phyloP scores from a whole-genome alignment of 2,329 filamentous ascomycete species.

The Bipolaris zeicola region DNA sequence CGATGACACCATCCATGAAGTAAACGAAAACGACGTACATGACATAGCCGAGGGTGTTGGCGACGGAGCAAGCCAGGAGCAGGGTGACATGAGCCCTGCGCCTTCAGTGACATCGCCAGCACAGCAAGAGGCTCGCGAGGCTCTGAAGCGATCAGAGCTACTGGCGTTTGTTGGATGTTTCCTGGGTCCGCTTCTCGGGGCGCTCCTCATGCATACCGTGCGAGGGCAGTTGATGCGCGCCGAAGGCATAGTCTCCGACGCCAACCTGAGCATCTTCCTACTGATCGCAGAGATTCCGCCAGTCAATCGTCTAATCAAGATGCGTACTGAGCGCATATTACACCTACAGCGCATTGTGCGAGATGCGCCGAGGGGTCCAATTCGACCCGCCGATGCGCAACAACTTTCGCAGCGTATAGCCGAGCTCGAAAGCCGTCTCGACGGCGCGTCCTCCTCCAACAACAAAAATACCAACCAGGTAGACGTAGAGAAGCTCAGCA shows the following conservation, averaged over 20 bases:
- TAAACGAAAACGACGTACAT: constrained; percentile 33
- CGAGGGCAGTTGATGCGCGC: constrained; percentile 82
- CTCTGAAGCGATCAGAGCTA: constrained; percentile 76
- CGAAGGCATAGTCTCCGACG: constrained; percentile 87
- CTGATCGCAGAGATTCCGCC: constrained; percentile 86
- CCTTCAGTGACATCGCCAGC: constrained; percentile 16
- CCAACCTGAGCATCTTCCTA: constrained; percentile 89
- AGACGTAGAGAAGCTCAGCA: constrained; percentile 49
- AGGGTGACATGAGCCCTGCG: constrained; percentile 1
- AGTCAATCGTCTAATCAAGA: constrained; percentile 77
- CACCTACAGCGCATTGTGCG: constrained; percentile 76
- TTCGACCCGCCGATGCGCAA: constrained; percentile 26
- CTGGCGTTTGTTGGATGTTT: constrained; percentile 80
- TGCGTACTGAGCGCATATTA: constrained; percentile 78
- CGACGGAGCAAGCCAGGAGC: constrained; percentile 17
- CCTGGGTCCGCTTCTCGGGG: constrained; percentile 75
- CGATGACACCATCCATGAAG: constrained; percentile 38
- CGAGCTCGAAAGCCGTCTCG: constrained; percentile 67
- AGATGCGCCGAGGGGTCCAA: constrained; percentile 26
- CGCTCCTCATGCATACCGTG: constrained; percentile 81
- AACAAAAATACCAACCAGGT: constrained; percentile 36
- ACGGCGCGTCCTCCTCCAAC: constrained; percentile 46
- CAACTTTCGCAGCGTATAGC: constrained; percentile 68
- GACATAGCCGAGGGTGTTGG: constrained; percentile 16
- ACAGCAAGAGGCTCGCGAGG: constrained; percentile 56